Evolutionary conservation across 768 basidiomycete genomes (phyloP).

Genomic region (Obba rivulosa): DNA sequence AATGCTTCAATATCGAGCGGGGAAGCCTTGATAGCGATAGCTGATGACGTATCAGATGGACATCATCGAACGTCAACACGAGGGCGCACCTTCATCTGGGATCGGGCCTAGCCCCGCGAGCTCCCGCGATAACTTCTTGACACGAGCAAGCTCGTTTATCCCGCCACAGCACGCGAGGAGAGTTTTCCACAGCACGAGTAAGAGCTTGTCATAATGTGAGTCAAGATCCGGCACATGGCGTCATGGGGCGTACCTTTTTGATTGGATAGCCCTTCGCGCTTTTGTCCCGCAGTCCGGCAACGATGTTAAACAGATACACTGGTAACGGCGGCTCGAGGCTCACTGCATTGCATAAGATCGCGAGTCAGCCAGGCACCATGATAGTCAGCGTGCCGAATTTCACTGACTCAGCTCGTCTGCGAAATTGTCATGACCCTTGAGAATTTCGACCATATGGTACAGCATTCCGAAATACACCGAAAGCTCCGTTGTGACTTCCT

Average conservation of each 20-base stretch:
- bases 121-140: slow-evolving; percentile 82
- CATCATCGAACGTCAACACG: neutral
- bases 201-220: slow-evolving; percentile 46
- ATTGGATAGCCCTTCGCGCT: slow-evolving; percentile 94
- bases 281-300: slow-evolving; percentile 89
- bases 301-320: slow-evolving; percentile 84
- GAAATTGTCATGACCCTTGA: slow-evolving; percentile 90
- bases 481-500: slow-evolving; percentile 89
- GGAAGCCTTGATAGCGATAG: slow-evolving; percentile 76
- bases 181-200: slow-evolving; percentile 93
- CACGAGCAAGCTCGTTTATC: slow-evolving; percentile 76
- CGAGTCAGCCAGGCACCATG: too few relatives aligned
- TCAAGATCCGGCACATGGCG: slow-evolving; percentile 7
- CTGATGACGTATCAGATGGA: slow-evolving; percentile 23
- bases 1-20: slow-evolving; percentile 89
- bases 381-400: neutral
- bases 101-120: slow-evolving; percentile 65
- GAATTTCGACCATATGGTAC: slow-evolving; percentile 91
- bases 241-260: slow-evolving; percentile 65
- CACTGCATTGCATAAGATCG: slow-evolving; percentile 49
- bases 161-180: slow-evolving; percentile 91
- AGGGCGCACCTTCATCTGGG: slow-evolving; percentile 40
- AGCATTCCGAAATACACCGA: slow-evolving; percentile 93
- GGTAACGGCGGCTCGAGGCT: slow-evolving; percentile 92
- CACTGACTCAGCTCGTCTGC: slow-evolving; percentile 92